Percentiles rank a stretch among this genome's conserved stretches.
These are phyloP conservation scores for Rhodotorula toruloides DNA, from an alignment of 768 basidiomycete species.

Conservation along the genomic window DNA sequence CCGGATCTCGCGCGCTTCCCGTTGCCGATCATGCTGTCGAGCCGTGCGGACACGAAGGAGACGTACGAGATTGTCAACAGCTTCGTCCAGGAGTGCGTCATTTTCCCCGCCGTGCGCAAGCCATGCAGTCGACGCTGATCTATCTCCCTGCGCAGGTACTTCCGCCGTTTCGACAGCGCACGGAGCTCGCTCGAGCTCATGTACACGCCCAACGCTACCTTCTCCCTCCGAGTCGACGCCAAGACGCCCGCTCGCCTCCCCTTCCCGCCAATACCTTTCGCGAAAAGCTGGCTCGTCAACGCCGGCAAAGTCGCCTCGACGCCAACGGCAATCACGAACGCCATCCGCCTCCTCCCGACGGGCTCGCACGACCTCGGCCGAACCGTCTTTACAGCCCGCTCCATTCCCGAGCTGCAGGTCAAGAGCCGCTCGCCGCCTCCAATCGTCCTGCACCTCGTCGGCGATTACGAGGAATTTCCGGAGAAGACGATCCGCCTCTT, in stretches of 20 bases:
- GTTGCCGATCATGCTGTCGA: background rate
- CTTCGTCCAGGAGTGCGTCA: conserved; percentile 26
- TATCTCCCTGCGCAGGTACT: conserved; percentile 22
- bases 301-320: conserved; percentile 2
- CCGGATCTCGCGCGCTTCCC: conserved; percentile 5
- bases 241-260: conserved; percentile 2
- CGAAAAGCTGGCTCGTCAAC: background rate
- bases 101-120: background rate
- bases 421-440: background rate
- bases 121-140: background rate
- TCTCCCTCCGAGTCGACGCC: conserved; percentile 24
- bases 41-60: conserved; percentile 6
- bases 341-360: conserved; percentile 20
- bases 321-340: conserved; percentile 28
- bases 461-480: conserved; percentile 33
- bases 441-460: conserved; percentile 20
- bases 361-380: conserved; percentile 20
- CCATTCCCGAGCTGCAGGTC: conserved; percentile 12
- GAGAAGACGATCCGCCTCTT: conserved; percentile 16
- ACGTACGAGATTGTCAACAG: background rate
- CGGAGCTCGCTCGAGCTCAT: conserved; percentile 21
- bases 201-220: conserved; percentile 26
- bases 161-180: conserved; percentile 23
- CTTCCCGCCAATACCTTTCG: background rate
- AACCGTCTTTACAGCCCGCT: conserved; percentile 2